Conservation (phyloP, 805 yeast genomes). For the Sugiyamaella valdiviana region DNA sequence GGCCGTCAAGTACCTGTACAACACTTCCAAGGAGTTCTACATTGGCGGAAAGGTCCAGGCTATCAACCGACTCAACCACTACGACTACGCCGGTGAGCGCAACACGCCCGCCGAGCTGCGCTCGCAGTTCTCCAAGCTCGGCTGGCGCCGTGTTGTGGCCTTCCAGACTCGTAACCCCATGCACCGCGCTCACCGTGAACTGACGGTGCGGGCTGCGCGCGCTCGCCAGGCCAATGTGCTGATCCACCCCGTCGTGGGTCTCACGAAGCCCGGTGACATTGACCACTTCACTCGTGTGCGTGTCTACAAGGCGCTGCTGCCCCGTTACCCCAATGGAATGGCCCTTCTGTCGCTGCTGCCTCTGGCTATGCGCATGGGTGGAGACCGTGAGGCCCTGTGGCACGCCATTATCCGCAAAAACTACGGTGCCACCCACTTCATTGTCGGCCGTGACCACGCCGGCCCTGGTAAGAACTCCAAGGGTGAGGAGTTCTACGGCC, state of each 20-base stretch:
- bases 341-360: conserved; percentile 86
- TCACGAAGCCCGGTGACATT: conserved; percentile 96
- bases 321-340: conserved; percentile 90
- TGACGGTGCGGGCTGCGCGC: conserved; percentile 94
- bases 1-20: conserved; percentile 67
- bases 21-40: conserved; percentile 74
- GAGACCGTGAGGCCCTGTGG: conserved; percentile 98
- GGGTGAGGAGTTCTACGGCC: conserved; percentile 93
- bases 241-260: conserved; percentile 95
- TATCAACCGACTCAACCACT: conserved; percentile 74
- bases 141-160: conserved; percentile 88
- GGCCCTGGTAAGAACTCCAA: conserved; percentile 88
- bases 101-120: conserved; percentile 89
- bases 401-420: conserved; percentile 95
- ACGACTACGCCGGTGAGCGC: conserved; percentile 82
- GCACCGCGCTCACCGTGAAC: conserved; percentile 97
- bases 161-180: conserved; percentile 98
- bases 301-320: conserved; percentile 85
- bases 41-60: conserved; percentile 88
- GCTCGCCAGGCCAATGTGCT: conserved; percentile 80
- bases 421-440: conserved; percentile 94
- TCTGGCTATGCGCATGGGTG: conserved; percentile 98
- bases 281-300: conserved; percentile 97
- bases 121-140: conserved; percentile 68
- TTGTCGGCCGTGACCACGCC: conserved; percentile 97